These are phyloP conservation scores for Trichoderma polysporum DNA, from an alignment of 2,329 filamentous ascomycete genomes.

Conservation along the genomic window DNA sequence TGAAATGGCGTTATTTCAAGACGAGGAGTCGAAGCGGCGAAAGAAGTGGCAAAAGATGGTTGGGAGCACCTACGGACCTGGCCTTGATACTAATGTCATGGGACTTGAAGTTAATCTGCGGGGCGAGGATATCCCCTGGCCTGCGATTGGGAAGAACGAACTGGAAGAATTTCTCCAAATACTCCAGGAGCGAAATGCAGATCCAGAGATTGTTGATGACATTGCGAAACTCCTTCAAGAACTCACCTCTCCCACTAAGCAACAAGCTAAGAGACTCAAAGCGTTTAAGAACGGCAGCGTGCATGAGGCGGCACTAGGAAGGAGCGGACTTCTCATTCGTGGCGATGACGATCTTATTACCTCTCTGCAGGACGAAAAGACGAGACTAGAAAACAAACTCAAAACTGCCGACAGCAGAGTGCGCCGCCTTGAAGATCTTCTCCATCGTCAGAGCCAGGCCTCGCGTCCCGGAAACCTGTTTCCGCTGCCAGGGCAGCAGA, in stretches of 20 bases:
- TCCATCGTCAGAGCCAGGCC: conserved; percentile 75
- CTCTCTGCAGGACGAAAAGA: conserved; percentile 80
- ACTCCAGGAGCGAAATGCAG: conserved; percentile 63
- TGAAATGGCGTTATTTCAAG: conserved; percentile 87
- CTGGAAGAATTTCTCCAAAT: conserved; percentile 70
- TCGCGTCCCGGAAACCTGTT: conserved; percentile 58
- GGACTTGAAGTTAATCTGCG: conserved; percentile 83
- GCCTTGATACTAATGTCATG: conserved; percentile 66
- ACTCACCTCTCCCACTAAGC: conserved; percentile 76
- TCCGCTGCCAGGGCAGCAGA: conserved; percentile 41
- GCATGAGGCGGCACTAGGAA: conserved; percentile 84
- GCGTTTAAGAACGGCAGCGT: conserved; percentile 97
- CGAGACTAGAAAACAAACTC: conserved; percentile 68
- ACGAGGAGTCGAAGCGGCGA: conserved; percentile 85
- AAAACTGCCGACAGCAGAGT: conserved; percentile 87
- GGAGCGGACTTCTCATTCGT: conserved; percentile 78
- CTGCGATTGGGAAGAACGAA: conserved; percentile 71
- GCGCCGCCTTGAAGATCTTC: conserved; percentile 83
- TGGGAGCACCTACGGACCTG: conserved; percentile 70
- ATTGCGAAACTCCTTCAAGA: conserved; percentile 76
- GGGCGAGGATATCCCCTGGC: conserved; percentile 78
- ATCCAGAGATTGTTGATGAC: conserved; percentile 67
- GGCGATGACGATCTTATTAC: conserved; percentile 82
- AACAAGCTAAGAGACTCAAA: conserved; percentile 82
- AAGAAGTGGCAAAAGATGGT: conserved; percentile 89